These are phyloP conservation scores for Pleurotus tuoliensis DNA, from an alignment of 768 basidiomycete genomes.

Conservation along the genomic window DNA sequence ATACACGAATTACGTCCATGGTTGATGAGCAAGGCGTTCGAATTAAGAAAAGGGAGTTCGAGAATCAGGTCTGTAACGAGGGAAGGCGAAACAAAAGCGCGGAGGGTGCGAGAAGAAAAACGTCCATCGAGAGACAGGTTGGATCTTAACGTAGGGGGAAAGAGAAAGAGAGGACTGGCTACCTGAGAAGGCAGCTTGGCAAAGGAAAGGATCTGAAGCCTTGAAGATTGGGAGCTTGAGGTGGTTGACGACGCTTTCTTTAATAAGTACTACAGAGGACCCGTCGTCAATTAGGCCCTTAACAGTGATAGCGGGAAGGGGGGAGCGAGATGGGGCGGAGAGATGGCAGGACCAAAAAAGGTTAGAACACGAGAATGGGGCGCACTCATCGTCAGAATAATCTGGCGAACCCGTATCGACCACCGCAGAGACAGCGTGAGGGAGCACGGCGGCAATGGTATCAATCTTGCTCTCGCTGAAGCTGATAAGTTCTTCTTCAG, in stretches of 20 bases:
- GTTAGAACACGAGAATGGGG: too few relatives aligned
- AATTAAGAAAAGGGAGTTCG: neutral
- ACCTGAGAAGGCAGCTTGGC: neutral
- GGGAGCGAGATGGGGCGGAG: neutral
- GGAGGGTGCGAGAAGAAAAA: neutral
- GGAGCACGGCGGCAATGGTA: too few relatives aligned
- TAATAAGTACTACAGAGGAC: neutral
- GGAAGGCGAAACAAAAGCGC: neutral
- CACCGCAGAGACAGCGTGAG: too few relatives aligned
- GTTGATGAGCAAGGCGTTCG: neutral
- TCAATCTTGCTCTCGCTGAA: too few relatives aligned
- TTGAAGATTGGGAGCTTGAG: neutral
- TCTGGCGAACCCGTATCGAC: too few relatives aligned
- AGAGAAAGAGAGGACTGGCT: neutral
- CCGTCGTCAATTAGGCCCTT: neutral
- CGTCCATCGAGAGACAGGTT: neutral
- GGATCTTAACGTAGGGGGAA: neutral
- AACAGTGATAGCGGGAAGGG: too few relatives aligned
- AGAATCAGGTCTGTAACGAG: neutral
- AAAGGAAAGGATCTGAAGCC: neutral
- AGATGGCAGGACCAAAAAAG: neutral
- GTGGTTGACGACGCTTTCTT: neutral
- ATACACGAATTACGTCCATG: too few relatives aligned
- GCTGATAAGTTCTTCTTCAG: too few relatives aligned
- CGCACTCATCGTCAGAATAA: too few relatives aligned